Evolutionary conservation across 2,329 filamentous ascomycete genomes (phyloP), one percentile per base, ranked within the genome.

Genomic region (Fusarium verrucosum): DNA sequence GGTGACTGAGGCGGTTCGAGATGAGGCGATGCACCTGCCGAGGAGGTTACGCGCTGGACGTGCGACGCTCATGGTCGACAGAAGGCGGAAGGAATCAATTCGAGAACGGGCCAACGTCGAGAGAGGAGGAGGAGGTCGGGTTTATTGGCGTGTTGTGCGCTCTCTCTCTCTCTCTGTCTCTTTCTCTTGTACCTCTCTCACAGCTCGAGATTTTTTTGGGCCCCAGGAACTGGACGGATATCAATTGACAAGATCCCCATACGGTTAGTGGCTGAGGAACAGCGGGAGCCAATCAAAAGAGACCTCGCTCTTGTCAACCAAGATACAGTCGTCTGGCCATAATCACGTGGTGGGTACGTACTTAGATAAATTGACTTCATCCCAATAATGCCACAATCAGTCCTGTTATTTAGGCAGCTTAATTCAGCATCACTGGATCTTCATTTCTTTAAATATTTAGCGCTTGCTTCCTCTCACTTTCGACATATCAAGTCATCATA

Each of bases 11-110:
- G 35, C 46, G 44, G 60, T 69, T 62, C 70, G 70, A 17, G 72
- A 72, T 44, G 76, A 74, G 70, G 77, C 75, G 67, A 84, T 75
- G 73, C 81, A 81, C 75, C 80, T 80, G 73, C 82, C 80, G 69
- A 85, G 73, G 72, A 86, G 79, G 76, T 81, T 81, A 76, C 81
- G 79, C 76, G 80, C 80, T 76, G 83, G 82, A 65, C 82, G 82
- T 81, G 80, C 81, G 74, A 80, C 79, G 74, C 83, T 85, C 84
- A 86, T 87, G 75, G 73, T 79, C 79, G 73, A 62, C 64, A 58
- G 43, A 61, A 58, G 58, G 52, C 57, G 32, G 45, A 40, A 32
- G 20, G 38, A 20, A 41, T 42, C 38, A 17, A 35, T 45, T 66
- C 38, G 25, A 45, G 26, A 42, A 37, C 22, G 16, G 26, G 20